These are phyloP conservation scores for Yamadazyma trypodendri DNA, from an alignment of 1,139 yeast genomes.

Conservation along the genomic window DNA sequence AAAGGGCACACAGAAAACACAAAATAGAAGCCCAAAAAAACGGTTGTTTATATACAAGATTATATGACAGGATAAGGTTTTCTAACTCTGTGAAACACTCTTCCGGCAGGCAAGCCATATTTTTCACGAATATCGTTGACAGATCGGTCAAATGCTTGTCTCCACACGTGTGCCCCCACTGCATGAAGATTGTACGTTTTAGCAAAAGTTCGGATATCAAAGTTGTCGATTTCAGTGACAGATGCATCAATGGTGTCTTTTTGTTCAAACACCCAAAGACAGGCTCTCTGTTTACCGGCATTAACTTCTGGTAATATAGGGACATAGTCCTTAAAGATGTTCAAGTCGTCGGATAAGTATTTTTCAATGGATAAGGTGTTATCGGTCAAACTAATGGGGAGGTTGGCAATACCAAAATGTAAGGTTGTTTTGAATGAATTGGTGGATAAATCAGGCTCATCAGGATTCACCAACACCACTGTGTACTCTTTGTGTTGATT, in stretches of 20 bases:
- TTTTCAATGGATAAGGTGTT: slow-evolving; percentile 56
- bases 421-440: slow-evolving; percentile 73
- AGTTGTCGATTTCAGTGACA: slow-evolving; percentile 41
- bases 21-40: too few relatives aligned
- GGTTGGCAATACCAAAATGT: slow-evolving; percentile 77
- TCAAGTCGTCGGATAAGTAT: slow-evolving; percentile 36
- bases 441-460: slow-evolving; percentile 71
- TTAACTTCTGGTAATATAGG: slow-evolving; percentile 94
- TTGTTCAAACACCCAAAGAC: slow-evolving; percentile 91
- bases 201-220: slow-evolving; percentile 73
- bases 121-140: slow-evolving; percentile 63
- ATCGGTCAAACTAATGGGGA: slow-evolving; percentile 58
- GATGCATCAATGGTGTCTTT: slow-evolving; percentile 15
- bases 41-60: slow-evolving; percentile 9
- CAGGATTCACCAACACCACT: slow-evolving; percentile 84
- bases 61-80: slow-evolving; percentile 25
- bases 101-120: slow-evolving; percentile 73
- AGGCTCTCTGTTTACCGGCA: slow-evolving; percentile 73
- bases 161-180: slow-evolving; percentile 92
- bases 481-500: slow-evolving; percentile 51
- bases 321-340: slow-evolving; percentile 55
- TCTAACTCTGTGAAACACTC: slow-evolving; percentile 63
- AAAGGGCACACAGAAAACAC: too few relatives aligned
- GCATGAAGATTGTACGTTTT: slow-evolving; percentile 56
- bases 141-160: slow-evolving; percentile 80